These are phyloP conservation scores for Sporobolomyces pararoseus DNA, from an alignment of 768 basidiomycete species.

Conservation along the genomic window DNA sequence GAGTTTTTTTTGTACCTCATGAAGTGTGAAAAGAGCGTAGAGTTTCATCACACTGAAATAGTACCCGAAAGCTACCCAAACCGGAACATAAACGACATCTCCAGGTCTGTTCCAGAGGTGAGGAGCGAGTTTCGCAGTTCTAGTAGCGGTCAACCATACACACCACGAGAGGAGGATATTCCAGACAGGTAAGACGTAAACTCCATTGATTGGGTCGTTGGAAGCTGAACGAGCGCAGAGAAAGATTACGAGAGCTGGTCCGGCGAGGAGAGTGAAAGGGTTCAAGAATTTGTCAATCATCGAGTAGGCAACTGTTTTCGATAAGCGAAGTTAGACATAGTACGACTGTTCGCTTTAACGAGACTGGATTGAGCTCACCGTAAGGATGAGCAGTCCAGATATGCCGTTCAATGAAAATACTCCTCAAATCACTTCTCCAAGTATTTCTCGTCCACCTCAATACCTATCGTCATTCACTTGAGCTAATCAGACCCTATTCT, in stretches of 20 bases:
- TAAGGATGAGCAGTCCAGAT: slow-evolving; percentile 83
- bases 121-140: slow-evolving; percentile 65
- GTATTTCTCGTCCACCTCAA: slow-evolving; percentile 91
- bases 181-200: slow-evolving; percentile 41
- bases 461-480: slow-evolving; percentile 52
- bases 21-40: slow-evolving; percentile 82
- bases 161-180: slow-evolving; percentile 49
- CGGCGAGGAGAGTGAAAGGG: slow-evolving; percentile 78
- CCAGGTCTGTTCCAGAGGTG: slow-evolving; percentile 73
- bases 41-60: slow-evolving; percentile 94
- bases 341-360: too few relatives aligned
- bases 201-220: slow-evolving; percentile 43
- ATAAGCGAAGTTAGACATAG: too few relatives aligned
- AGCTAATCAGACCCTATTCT: not conserved
- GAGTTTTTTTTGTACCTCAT: slow-evolving; percentile 55
- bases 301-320: slow-evolving; percentile 57
- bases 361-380: slow-evolving; percentile 39
- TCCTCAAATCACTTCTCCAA: slow-evolving; percentile 83
- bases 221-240: slow-evolving; percentile 63
- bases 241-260: slow-evolving; percentile 71
- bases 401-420: slow-evolving; percentile 79
- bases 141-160: slow-evolving; percentile 53
- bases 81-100: slow-evolving; percentile 76
- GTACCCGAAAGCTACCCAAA: slow-evolving; percentile 83
- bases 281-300: slow-evolving; percentile 77